phyloP scores from a whole-genome alignment of 768 basidiomycete species.

The Lactarius sp. region DNA sequence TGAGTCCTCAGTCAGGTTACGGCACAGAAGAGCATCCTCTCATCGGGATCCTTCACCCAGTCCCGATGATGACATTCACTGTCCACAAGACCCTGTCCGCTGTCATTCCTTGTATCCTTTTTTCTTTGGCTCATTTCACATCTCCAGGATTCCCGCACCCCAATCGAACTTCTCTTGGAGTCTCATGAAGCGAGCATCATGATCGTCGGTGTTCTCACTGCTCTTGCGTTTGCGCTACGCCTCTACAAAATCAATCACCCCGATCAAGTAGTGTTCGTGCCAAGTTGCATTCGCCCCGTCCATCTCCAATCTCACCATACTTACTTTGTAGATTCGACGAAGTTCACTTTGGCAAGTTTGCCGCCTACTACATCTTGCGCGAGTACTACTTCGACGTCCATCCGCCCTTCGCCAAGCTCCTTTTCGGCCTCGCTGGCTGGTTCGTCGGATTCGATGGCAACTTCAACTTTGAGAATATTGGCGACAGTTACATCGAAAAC shows the following conservation, averaged over 20 bases:
- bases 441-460: conserved; percentile 93
- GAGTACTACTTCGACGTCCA: conserved; percentile 99
- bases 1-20: conserved; percentile 1
- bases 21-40: conserved; percentile 16
- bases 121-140: not conserved
- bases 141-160: conserved; percentile 51
- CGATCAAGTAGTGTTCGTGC: conserved; percentile 86
- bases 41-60: not conserved
- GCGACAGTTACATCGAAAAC: conserved; percentile 81
- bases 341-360: conserved; percentile 98
- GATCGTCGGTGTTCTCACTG: conserved; percentile 61
- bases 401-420: conserved; percentile 92
- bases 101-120: not conserved
- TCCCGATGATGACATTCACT: conserved; percentile 8
- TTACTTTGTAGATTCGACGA: conserved; percentile 74
- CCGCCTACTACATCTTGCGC: conserved; percentile 85
- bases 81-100: conserved; percentile 17
- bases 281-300: not conserved
- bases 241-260: conserved; percentile 95
- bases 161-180: conserved; percentile 58
- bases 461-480: conserved; percentile 93
- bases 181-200: conserved; percentile 55
- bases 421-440: conserved; percentile 93
- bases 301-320: conserved; percentile 9
- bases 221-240: conserved; percentile 74